A percentile compares a stretch with the other conserved stretches of the same genome.
Conservation (phyloP, 139 green algal genomes). For the Zygnema circumcarinatum region DNA sequence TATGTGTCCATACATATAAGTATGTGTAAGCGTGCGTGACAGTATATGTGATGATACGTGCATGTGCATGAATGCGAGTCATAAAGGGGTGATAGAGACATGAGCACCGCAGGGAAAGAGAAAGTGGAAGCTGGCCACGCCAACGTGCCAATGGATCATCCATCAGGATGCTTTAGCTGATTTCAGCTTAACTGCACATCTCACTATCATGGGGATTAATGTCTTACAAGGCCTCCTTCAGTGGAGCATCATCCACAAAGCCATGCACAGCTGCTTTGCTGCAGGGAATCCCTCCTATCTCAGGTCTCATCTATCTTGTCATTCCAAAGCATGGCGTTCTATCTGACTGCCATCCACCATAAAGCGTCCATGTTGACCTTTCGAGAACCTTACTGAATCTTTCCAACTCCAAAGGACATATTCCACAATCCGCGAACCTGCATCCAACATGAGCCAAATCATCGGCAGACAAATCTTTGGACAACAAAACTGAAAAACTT, state of each 20-base stretch:
- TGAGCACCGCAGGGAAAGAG: too few species aligned
- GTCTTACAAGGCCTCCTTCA: background rate
- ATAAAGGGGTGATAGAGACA: too few species aligned
- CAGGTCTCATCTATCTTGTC: background rate
- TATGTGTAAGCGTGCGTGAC: too few species aligned
- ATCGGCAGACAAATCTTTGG: background rate
- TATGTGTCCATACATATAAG: too few species aligned
- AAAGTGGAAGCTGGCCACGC: too few species aligned
- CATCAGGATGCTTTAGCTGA: too few species aligned
- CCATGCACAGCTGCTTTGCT: background rate
- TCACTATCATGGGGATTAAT: too few species aligned
- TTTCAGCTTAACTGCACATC: too few species aligned
- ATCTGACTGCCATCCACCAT: background rate
- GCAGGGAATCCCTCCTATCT: background rate
- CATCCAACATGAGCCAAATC: background rate
- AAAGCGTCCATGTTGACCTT: background rate
- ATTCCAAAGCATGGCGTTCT: background rate
- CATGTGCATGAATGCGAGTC: too few species aligned
- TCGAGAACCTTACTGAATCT: conserved; percentile 8
- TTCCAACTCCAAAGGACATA: conserved; percentile 3
- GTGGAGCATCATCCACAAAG: background rate
- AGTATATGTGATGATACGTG: too few species aligned
- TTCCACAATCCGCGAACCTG: conserved; percentile 18
- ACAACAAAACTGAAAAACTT: background rate
- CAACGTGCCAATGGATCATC: too few species aligned